Base-by-base conservation (phyloP, 2,329 filamentous ascomycete genomes). In the Tricladium varicosporioides region DNA sequence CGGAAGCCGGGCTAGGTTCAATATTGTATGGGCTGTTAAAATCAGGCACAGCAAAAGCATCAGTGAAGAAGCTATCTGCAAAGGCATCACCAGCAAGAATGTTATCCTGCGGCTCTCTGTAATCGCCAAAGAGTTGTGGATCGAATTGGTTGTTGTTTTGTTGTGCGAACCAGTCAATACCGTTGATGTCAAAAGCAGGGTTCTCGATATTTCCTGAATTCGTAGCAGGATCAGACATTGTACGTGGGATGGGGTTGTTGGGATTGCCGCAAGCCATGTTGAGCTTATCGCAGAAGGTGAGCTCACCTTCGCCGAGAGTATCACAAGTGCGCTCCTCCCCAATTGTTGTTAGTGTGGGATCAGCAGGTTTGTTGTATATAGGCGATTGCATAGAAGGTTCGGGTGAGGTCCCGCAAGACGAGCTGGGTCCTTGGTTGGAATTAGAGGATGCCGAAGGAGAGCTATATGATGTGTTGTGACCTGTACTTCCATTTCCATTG, bases 141-240 rank as follows among this genome's bases (percentile, higher is more conserved):
- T 97, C 92, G 67, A 97, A 97, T 62, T 89, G 85, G 55, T 90
- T 90, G 56, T 87, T 87, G 66, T 92, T 93, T 70, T 95, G 89
- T 66, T 88, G 86, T 42, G 86, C 82, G 50, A 94, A 78, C 83
- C 88, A 92, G 70, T 90, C 87, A 65, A 91, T 70, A 64, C 83
- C 82, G 64, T 76, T 79, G 57, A 78, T 73, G 60, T 80, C 78
- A 53, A 82, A 74, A 51, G 73, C 70, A 44, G 71, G 67, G 48
- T 56, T 67, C 54, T 60, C 60, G 33, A 61, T 19, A 47, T 60
- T 65, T 63, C 60, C 63, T 68, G 65, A 58, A 56, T 57, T 54
- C 18, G 53, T 53, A 62, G 56, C 57, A 56, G 56, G 22, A 52
- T 69, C 60, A 67, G 69, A 69, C 63, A 71, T 67, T 67, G 77